phyloP scores from a whole-genome alignment of 352 stramenopile species.

The Phytophthora foliorum region DNA sequence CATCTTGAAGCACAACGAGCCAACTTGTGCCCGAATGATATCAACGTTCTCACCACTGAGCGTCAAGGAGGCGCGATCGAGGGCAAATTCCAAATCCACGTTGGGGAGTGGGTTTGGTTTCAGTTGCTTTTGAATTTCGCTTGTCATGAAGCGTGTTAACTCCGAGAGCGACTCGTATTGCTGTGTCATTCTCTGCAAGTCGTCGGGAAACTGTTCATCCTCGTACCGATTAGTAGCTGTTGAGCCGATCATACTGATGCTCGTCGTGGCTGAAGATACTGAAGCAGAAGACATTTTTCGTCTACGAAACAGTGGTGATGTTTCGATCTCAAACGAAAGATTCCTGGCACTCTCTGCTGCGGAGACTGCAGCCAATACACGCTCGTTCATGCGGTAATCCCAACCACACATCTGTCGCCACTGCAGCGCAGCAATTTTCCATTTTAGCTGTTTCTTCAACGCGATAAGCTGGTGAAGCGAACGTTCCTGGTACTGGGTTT shows the following conservation, averaged over 20 bases:
- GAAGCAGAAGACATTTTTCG: slow-evolving; percentile 39
- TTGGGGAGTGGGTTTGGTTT: slow-evolving; percentile 58
- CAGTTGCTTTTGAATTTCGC: slow-evolving; percentile 47
- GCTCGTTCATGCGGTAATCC: slow-evolving; percentile 62
- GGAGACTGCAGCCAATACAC: slow-evolving; percentile 50
- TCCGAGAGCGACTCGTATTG: slow-evolving; percentile 60
- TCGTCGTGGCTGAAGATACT: slow-evolving; percentile 48
- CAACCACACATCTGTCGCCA: slow-evolving; percentile 68
- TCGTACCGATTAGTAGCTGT: slow-evolving; percentile 44
- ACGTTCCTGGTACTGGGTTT: slow-evolving; percentile 16
- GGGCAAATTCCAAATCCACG: slow-evolving; percentile 68
- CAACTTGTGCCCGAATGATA: slow-evolving; percentile 63
- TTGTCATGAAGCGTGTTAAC: slow-evolving; percentile 47
- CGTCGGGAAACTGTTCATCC: slow-evolving; percentile 54
- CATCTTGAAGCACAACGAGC: slow-evolving; percentile 63
- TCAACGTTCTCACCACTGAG: slow-evolving; percentile 69
- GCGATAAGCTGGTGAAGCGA: slow-evolving; percentile 55
- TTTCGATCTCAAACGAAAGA: slow-evolving; percentile 55
- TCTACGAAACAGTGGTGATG: slow-evolving; percentile 53
- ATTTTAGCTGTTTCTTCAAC: slow-evolving; percentile 65
- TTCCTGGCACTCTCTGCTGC: slow-evolving; percentile 46
- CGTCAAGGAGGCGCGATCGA: slow-evolving; percentile 67
- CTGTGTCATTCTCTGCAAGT: slow-evolving; percentile 55
- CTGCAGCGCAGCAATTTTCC: slow-evolving; percentile 67
- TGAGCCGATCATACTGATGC: slow-evolving; percentile 47